phyloP scores from a whole-genome alignment of 176 grass and related monocot genomes.

The Paspalum notatum region DNA sequence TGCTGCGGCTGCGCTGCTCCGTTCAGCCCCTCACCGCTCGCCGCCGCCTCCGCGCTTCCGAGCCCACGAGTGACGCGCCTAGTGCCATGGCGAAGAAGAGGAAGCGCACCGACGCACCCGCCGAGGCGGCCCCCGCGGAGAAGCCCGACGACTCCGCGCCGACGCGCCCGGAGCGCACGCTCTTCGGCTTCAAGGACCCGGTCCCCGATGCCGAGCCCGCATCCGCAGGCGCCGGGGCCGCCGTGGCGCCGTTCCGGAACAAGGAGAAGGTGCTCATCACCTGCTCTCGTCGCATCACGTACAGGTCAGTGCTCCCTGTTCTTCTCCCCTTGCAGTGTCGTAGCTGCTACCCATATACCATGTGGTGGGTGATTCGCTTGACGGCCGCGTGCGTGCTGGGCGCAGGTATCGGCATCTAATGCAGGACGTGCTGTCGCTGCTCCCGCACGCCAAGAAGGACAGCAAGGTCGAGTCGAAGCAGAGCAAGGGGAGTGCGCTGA shows the following conservation, averaged over 20 bases:
- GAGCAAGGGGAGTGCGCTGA: constrained; percentile 77
- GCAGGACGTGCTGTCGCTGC: constrained; percentile 72
- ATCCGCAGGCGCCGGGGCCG: constrained; percentile 16
- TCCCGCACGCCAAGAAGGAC: constrained; percentile 93
- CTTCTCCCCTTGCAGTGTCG: neutral
- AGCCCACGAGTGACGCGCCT: neutral
- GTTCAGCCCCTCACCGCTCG: neutral
- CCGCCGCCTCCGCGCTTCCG: constrained; percentile 4
- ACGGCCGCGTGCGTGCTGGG: neutral
- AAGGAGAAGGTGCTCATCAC: constrained; percentile 91
- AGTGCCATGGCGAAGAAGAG: constrained; percentile 76
- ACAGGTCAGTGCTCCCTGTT: constrained; percentile 45
- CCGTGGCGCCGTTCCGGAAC: constrained; percentile 58
- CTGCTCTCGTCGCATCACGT: constrained; percentile 88
- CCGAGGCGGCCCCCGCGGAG: constrained; percentile 1
- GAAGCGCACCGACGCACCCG: constrained; percentile 48
- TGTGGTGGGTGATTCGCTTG: neutral
- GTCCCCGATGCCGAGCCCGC: constrained; percentile 6
- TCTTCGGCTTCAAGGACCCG: constrained; percentile 77
- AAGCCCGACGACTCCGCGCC: constrained; percentile 57
- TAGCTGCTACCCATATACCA: neutral
- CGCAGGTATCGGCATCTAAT: constrained; percentile 87
- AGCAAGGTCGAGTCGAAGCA: constrained; percentile 94
- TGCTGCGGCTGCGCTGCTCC: neutral
- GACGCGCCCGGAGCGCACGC: constrained; percentile 58